Evolutionary conservation across 1,284 basidiomycete species (phyloP).

Genomic region (Tylopilus orsonianus): DNA sequence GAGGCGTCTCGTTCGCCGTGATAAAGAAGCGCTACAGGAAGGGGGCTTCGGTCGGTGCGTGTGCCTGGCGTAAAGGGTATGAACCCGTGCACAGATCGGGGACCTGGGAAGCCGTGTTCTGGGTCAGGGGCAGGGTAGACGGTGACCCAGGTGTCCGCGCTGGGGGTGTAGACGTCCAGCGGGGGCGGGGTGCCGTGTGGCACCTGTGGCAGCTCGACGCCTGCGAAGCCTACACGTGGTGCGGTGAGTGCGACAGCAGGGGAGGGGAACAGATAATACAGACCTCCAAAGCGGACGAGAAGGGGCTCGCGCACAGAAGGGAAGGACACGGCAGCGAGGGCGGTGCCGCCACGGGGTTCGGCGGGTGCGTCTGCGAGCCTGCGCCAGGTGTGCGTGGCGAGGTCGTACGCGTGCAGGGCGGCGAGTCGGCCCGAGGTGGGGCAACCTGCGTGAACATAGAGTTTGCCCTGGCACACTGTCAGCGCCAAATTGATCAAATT

Average conservation of each 20-base stretch:
- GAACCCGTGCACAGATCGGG: conserved; percentile 30
- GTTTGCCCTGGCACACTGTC: conserved; percentile 26
- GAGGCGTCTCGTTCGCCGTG: conserved; percentile 24
- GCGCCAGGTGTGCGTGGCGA: conserved; percentile 34
- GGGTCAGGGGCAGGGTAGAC: conserved; percentile 20
- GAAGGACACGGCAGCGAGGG: conserved; percentile 70
- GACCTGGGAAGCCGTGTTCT: conserved; percentile 21
- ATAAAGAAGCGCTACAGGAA: conserved; percentile 22
- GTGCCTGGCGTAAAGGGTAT: conserved; percentile 18
- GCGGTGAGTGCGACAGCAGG: neutral
- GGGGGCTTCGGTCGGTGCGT: neutral
- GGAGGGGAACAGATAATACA: neutral
- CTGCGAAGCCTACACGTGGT: conserved; percentile 17
- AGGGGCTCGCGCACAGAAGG: conserved; percentile 41
- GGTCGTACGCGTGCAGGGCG: conserved; percentile 39
- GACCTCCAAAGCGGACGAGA: conserved; percentile 29
- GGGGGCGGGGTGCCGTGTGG: conserved; percentile 8
- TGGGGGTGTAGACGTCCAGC: conserved; percentile 33
- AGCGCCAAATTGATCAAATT: neutral
- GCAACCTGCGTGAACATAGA: conserved; percentile 47
- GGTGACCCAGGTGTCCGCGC: conserved; percentile 25
- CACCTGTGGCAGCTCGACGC: conserved; percentile 22
- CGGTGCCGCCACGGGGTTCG: conserved; percentile 45
- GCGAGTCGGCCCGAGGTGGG: conserved; percentile 36
- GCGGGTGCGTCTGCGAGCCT: conserved; percentile 37